Evolutionary conservation across 805 yeast species (phyloP).

Genomic region (Metschnikowia koreensis): DNA sequence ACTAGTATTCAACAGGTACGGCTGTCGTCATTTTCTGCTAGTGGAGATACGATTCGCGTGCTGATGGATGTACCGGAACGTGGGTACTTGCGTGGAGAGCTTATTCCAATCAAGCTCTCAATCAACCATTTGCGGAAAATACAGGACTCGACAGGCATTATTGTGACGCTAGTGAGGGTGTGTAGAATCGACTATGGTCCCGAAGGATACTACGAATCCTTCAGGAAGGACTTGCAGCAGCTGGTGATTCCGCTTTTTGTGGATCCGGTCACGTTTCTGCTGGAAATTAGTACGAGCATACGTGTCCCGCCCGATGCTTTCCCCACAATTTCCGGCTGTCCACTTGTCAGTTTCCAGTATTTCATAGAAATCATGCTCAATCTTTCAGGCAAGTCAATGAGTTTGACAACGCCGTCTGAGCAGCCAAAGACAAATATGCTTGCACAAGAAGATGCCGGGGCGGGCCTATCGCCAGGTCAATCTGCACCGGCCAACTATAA

Average conservation of each 20-base stretch:
- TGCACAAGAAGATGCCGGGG: conserved; percentile 10
- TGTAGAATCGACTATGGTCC: conserved; percentile 61
- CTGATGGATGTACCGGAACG: conserved; percentile 46
- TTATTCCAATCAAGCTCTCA: conserved; percentile 65
- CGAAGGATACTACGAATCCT: conserved; percentile 65
- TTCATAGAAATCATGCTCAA: conserved; percentile 83
- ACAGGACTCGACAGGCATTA: conserved; percentile 68
- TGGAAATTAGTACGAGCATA: conserved; percentile 59
- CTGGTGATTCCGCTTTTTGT: conserved; percentile 71
- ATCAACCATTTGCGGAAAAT: conserved; percentile 70
- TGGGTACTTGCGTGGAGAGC: conserved; percentile 79
- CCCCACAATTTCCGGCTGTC: conserved; percentile 75
- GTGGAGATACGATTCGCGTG: conserved; percentile 32
- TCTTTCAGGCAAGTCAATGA: conserved; percentile 57
- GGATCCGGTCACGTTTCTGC: conserved; percentile 60
- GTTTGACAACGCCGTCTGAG: conserved; percentile 23
- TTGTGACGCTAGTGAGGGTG: conserved; percentile 75
- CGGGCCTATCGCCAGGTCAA: conserved; percentile 12
- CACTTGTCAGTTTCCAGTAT: conserved; percentile 76
- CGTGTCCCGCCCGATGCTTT: conserved; percentile 82
- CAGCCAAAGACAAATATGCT: conserved; percentile 15
- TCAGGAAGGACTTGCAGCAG: conserved; percentile 81
- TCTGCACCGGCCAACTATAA: conserved; percentile 21
- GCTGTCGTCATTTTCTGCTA: conserved; percentile 8
- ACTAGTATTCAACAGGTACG: neutral